phyloP scores from a whole-genome alignment of 257 asterid species.

The Nemophila menziesii region DNA sequence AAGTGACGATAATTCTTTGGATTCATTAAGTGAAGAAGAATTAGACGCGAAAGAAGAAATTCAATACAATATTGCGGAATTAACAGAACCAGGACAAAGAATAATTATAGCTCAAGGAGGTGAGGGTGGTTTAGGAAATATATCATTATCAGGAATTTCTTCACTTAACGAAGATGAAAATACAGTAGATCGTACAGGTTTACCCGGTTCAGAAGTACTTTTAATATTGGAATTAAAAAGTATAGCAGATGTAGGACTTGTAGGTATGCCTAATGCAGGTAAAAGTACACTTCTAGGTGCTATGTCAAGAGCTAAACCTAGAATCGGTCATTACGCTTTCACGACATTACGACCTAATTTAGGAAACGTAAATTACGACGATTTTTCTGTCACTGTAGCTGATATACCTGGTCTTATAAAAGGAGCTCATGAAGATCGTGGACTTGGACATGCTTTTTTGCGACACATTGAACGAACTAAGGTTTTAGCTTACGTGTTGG shows the following conservation, averaged over 20 bases:
- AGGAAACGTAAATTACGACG: constrained; percentile 58
- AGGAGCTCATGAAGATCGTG: constrained; percentile 87
- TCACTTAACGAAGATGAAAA: constrained; percentile 18
- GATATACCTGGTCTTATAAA: constrained; percentile 84
- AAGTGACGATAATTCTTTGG: constrained; percentile 23
- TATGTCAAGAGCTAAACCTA: constrained; percentile 72
- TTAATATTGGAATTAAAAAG: constrained; percentile 78
- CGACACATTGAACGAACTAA: constrained; percentile 85
- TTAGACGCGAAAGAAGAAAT: constrained; percentile 23
- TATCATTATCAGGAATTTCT: constrained; percentile 20
- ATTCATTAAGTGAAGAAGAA: constrained; percentile 32
- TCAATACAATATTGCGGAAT: constrained; percentile 64
- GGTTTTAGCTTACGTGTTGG: constrained; percentile 78
- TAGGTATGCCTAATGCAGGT: constrained; percentile 95
- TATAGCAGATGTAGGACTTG: constrained; percentile 90
- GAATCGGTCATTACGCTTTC: constrained; percentile 84
- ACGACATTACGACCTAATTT: constrained; percentile 87
- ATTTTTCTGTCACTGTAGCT: constrained; percentile 71
- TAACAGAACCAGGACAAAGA: constrained; percentile 67
- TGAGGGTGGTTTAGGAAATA: constrained; percentile 77
- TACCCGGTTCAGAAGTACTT: constrained; percentile 57
- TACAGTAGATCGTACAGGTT: constrained; percentile 36
- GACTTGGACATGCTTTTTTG: constrained; percentile 86
- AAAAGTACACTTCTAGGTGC: constrained; percentile 96
- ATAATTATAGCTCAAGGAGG: constrained; percentile 76